A percentile compares a stretch with the other conserved stretches of the same genome.
Evolutionary conservation across 148 eudicot genomes (phyloP).

Genomic region (Vaccinium vitisidaea): DNA sequence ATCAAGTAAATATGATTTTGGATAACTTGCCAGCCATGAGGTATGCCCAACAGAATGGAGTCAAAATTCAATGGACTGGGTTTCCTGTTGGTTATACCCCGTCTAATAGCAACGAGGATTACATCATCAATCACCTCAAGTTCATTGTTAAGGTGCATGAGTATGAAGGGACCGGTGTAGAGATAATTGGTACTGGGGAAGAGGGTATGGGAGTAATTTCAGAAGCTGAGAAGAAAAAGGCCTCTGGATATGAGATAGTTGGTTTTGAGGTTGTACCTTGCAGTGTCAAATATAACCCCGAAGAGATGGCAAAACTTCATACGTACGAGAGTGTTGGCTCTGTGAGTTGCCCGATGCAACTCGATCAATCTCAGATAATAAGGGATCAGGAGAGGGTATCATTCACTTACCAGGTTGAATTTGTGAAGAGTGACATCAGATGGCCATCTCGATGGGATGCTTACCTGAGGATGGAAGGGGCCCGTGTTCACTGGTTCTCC

Average conservation of each 20-base stretch:
- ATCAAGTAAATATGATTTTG: conserved; percentile 70
- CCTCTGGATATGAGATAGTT: conserved; percentile 50
- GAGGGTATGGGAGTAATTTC: conserved; percentile 60
- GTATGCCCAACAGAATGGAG: conserved; percentile 48
- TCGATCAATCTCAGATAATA: conserved; percentile 52
- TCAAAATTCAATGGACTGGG: conserved; percentile 62
- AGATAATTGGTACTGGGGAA: conserved; percentile 63
- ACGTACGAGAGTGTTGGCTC: conserved; percentile 40
- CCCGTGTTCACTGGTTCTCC: conserved; percentile 62
- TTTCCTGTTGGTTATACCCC: conserved; percentile 61
- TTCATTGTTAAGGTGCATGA: conserved; percentile 64
- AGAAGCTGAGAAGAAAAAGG: conserved; percentile 50
- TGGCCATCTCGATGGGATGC: conserved; percentile 83
- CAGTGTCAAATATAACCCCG: conserved; percentile 55
- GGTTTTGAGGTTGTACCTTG: conserved; percentile 72
- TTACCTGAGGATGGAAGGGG: conserved; percentile 63
- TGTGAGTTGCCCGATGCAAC: conserved; percentile 50
- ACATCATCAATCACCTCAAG: conserved; percentile 60
- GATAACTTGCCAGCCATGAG: conserved; percentile 75
- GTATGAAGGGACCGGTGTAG: conserved; percentile 59
- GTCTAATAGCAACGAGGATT: conserved; percentile 43
- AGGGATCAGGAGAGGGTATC: conserved; percentile 51
- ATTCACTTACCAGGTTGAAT: conserved; percentile 61
- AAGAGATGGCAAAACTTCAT: conserved; percentile 53
- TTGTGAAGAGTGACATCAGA: conserved; percentile 55